A percentile compares a stretch with the other conserved stretches of the same genome.
Conservation (phyloP, 768 basidiomycete species). For the Trametes cingulata region DNA sequence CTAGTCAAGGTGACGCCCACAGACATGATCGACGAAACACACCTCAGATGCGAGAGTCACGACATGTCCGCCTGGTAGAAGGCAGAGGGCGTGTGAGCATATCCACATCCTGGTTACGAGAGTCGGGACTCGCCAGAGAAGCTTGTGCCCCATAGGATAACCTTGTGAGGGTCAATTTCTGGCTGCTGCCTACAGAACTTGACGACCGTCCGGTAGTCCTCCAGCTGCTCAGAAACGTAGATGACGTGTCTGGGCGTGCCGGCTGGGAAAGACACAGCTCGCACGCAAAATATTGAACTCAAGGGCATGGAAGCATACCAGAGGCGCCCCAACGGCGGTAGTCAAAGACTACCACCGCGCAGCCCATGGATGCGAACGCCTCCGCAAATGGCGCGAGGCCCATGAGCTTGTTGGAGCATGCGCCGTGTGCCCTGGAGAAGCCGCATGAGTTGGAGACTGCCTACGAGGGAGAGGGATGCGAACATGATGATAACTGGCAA, state of each 20-base stretch:
- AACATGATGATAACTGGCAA: conserved; percentile 37
- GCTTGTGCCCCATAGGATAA: conserved; percentile 40
- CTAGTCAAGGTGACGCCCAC: not conserved
- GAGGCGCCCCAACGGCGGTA: conserved; percentile 42
- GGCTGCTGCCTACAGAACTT: conserved; percentile 34
- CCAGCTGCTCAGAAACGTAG: conserved; percentile 36
- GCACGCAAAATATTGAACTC: not conserved
- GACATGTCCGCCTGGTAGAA: conserved; percentile 32
- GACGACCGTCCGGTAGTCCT: conserved; percentile 40
- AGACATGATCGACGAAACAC: not conserved
- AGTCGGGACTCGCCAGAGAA: conserved; percentile 28
- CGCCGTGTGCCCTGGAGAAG: conserved; percentile 36
- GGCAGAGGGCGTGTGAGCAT: not conserved
- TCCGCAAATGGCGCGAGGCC: conserved; percentile 34
- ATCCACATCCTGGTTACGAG: not conserved
- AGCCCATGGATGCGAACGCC: conserved; percentile 32
- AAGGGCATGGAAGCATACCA: conserved; percentile 23
- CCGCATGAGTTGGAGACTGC: not conserved
- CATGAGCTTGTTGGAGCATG: conserved; percentile 36
- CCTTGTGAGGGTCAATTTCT: conserved; percentile 33
- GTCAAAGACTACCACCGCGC: conserved; percentile 39
- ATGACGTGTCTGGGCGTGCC: conserved; percentile 34
- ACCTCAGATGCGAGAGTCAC: conserved; percentile 35
- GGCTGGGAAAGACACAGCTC: conserved; percentile 22
- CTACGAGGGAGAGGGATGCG: not conserved